Evolutionary conservation across 2,329 filamentous ascomycete genomes (phyloP).

Genomic region (Aspergillus cejpii): DNA sequence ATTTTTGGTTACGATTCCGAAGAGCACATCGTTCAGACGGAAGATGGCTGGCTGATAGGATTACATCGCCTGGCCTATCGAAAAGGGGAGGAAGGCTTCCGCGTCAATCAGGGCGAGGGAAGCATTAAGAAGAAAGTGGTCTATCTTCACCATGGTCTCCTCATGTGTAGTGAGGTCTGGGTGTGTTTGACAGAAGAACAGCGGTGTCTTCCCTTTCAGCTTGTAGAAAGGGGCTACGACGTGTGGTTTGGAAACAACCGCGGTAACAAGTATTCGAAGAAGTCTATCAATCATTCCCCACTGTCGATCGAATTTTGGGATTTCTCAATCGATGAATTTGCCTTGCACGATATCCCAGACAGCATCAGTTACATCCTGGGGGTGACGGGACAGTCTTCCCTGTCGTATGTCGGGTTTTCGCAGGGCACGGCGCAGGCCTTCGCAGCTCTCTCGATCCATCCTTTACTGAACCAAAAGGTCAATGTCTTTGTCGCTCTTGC

Average conservation of each 20-base stretch:
- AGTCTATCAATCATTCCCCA: constrained; percentile 70
- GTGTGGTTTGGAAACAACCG: constrained; percentile 98
- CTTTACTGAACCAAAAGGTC: constrained; percentile 82
- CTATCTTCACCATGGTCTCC: constrained; percentile 88
- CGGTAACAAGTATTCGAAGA: constrained; percentile 98
- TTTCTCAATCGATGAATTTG: constrained; percentile 97
- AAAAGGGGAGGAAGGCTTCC: constrained; percentile 70
- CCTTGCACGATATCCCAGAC: constrained; percentile 94
- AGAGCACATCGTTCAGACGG: constrained; percentile 91
- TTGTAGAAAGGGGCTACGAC: constrained; percentile 88
- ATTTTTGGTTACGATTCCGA: constrained; percentile 89
- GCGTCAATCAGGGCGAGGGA: constrained; percentile 62
- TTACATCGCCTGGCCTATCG: constrained; percentile 79
- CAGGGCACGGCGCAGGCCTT: constrained; percentile 97
- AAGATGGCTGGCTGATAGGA: constrained; percentile 86
- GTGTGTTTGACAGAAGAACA: constrained; percentile 83
- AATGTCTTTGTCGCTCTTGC: constrained; percentile 95
- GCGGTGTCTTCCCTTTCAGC: constrained; percentile 76
- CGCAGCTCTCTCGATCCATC: constrained; percentile 85
- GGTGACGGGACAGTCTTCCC: constrained; percentile 70
- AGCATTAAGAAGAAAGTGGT: constrained; percentile 75
- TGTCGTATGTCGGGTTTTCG: constrained; percentile 96
- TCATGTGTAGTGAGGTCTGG: constrained; percentile 99
- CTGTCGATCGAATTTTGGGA: constrained; percentile 81
- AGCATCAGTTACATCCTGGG: constrained; percentile 86